phyloP scores from a whole-genome alignment of 2,329 filamentous ascomycete species.

The Colletotrichum cereale region DNA sequence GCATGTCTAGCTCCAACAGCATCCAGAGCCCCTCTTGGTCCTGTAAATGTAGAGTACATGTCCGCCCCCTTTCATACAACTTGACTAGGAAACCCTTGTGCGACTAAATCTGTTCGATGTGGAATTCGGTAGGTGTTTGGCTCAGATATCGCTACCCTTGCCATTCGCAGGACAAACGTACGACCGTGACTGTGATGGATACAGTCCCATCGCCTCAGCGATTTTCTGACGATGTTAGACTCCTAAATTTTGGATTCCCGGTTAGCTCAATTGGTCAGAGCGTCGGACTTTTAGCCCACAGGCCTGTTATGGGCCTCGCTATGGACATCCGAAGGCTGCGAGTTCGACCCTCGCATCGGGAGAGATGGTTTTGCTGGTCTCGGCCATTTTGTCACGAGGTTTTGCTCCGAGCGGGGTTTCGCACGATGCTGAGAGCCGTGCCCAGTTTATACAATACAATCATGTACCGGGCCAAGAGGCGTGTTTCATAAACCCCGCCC shows the following conservation, averaged over 20 bases:
- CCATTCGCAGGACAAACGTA: too few relatives aligned
- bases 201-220: background rate
- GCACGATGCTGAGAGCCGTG: background rate
- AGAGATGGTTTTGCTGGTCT: background rate
- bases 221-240: background rate
- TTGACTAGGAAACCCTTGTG: background rate
- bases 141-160: background rate
- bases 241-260: background rate
- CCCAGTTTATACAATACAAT: background rate
- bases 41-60: background rate
- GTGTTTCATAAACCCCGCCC: background rate
- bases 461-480: background rate
- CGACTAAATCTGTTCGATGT: background rate
- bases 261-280: constrained; percentile 4
- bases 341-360: constrained; percentile 6
- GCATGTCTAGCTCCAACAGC: background rate
- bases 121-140: background rate
- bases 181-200: too few relatives aligned
- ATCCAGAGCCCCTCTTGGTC: background rate
- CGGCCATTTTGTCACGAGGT: background rate
- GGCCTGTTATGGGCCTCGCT: background rate
- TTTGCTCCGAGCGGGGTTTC: background rate
- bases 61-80: background rate
- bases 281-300: background rate
- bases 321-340: background rate